Evolutionary conservation across 2,329 filamentous ascomycete species (phyloP), one percentile per base, ranked within the genome.

Genomic region (Phialophora chinensis): DNA sequence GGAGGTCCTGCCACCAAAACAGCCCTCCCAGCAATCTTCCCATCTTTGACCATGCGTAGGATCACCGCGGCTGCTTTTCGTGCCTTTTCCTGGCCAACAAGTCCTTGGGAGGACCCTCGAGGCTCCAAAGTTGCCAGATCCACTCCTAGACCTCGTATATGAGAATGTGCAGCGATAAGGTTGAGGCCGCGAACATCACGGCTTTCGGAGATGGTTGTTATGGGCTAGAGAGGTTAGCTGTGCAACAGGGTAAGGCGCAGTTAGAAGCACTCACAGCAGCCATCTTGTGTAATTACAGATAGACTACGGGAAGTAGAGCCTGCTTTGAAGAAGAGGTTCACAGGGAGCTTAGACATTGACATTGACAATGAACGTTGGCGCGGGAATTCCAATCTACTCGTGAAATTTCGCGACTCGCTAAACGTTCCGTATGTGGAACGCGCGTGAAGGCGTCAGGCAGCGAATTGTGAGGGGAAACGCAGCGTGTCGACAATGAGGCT

Each of bases 11-110:
- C 94, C 75, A 99, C 97, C 73, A 99, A 84, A 35, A 97, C 91
- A 38, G 95, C 95, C 75, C 94, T 89, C 61, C 95, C 95, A 66
- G 95, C 95, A 81, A 99, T 98, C 84, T 97, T 98, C 76, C 94
- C 94, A 77, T 97, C 93, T 82, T 96, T 97, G 74, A 96, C 96
- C 95, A 99, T 99, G 83, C 97, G 93, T 68, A 99, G 83, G 74
- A 99, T 96, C 57, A 99, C 91, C 0, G 94, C 95, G 2, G 95
- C 95, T 10, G 95, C 95, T 81, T 97, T 98, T 67, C 95, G 90
- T 64, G 95, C 95, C 84, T 97, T 97, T 76, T 96, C 90, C 81
- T 99, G 95, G 54, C 95, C 95, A 8, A 99, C 94, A 4, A 99
- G 87, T 42, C 95, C 95, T 79, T 99, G 95, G 14, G 94, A 96